Evolutionary conservation across 495 filamentous ascomycete species (phyloP), one percentile per base, ranked within the genome.

Genomic region (Neurospora tetrasperma): DNA sequence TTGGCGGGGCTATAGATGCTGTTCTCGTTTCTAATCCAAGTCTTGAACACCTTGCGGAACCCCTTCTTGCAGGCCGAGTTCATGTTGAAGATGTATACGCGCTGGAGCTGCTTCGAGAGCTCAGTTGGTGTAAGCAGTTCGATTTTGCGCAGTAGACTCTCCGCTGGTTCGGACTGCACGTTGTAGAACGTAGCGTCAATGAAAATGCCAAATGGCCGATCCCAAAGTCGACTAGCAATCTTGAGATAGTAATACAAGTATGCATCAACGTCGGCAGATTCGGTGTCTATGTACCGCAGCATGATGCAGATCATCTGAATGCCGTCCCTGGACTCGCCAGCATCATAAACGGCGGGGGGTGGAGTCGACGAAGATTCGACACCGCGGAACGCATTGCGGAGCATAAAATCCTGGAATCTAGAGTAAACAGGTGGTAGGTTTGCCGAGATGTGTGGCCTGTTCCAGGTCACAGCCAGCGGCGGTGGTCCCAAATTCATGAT

Each of bases 351-450:
- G 20, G 88, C 88, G 9, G 88, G 84, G 54, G 85, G 84, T 35
- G 54, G 54, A 16, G 86, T 86, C n/a, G 87, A 75, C 69, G 87
- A 86, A 69, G 85, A 88, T 72, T 90, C 89, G 9, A 86, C 86
- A 74, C 86, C 87, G 27, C 88, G 83, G 70, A 88, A 88, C 42
- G 88, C 89, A 74, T 91, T 90, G 41, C 84, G 85, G 42, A 91
- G 83, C 89, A 91, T 91, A 74, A 91, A 91, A 75, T 90, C 84
- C 76, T 91, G 89, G 77, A 90, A 91, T 70, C 89, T 83, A 14
- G 88, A 90, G 76, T 91, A 91, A 18, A 84, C 82, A 4, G 87
- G 85, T 35, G 88, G 88, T 23, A 76, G 86, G 75, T 89, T 90
- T 5, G 84, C 78, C 16, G 86, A 84, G 31, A 90, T 85, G 44